Base-by-base conservation (phyloP, 257 asterid genomes). In the Verbascum thapsus region DNA sequence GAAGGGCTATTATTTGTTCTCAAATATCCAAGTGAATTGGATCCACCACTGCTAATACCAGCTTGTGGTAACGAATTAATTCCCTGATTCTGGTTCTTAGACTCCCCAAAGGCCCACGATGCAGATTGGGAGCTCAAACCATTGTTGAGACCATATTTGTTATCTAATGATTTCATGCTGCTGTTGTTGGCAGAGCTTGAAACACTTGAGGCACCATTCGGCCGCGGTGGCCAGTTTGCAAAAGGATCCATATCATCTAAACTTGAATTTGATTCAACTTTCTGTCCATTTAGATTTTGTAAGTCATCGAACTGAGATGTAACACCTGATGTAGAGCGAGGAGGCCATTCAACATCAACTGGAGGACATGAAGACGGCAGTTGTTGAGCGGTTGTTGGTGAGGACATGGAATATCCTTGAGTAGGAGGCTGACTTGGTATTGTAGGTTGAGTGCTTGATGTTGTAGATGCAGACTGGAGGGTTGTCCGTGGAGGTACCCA, bases 321-420 rank as follows among this genome's bases (percentile, higher is more conserved):
- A 32, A 44, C 52, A 44, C 69, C 78, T 42, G 81, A 73, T 23
- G 84, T 74, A 48, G 90, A 77, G 51, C 71, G 79, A 39, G 96
- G 96, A 40, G 97, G 99, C 99, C 99, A 94, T 74, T 94, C 97
- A 8, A 94, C 74, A 74, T 94, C 99, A 69, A 90, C 95, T 26
- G 99, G 88, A 64, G 99, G 97, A 67, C 88, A 81, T 44, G 95
- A 81, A n/a, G n/a, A n/a, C 8, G 85, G 77, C n/a, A 18, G 61
- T 59, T 78, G 92, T 70, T 77, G 94, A 73, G 81, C 50, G 53
- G 88, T 70, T 64, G 75, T 37, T 70, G 60, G 39, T 6, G 76
- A 66, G 47, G 85, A 71, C 39, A 40, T 57, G 53, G 78, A 72
- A 69, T 58, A 40, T 55, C 67, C n/a, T 55, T 2, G 78, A 5